Evolutionary conservation across 495 filamentous ascomycete genomes (phyloP), one percentile per base, ranked within the genome.

Genomic region (Hyaloscypha variabilis): DNA sequence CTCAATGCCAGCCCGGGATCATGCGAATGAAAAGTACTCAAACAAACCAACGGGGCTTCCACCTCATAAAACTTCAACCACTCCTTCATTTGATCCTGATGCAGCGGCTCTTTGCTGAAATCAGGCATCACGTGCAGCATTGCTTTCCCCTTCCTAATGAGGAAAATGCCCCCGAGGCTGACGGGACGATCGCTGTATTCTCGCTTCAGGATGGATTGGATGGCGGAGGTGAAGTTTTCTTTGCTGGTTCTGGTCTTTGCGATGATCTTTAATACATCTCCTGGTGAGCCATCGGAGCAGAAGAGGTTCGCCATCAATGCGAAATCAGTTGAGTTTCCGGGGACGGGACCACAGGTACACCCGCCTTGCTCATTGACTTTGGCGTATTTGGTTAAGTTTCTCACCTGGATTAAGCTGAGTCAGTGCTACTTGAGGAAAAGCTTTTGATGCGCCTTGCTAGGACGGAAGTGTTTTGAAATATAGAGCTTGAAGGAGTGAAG

Each of bases 101-200:
- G 58, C 59, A 80, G 76, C 0, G 77, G 77, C 50, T 71, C 59
- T 10, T 74, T 56, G 19, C 68, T 65, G 28, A 81, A 81, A 60
- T 81, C 78, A 17, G 78, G 78, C 77, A 81, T 81, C n/a, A 81
- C 71, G 60, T 81, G 78, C 28, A 78, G 71, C 21, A 70, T 73
- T 10, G 76, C 75, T 21, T 64, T 72, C 0, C 78, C 77, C 0
- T 63, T 55, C 46, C 74, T 75, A 24, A 79, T 63, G 6, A 79
- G 25, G 42, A 81, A 81, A 0, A 73, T 75, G 0, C 77, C 78
- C 3, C 77, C 77, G 0, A 79, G 59, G 60, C 76, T 78, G 6
- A 81, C 59, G 2, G 69, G 62, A 25, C 65, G 68, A 17, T 75
- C 73, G 1, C 78, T 75, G 56, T 74, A 79, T 6, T 39, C 57